Evolutionary conservation across 2,329 filamentous ascomycete genomes (phyloP).

Genomic region (Conoideocrella luteorostrata): DNA sequence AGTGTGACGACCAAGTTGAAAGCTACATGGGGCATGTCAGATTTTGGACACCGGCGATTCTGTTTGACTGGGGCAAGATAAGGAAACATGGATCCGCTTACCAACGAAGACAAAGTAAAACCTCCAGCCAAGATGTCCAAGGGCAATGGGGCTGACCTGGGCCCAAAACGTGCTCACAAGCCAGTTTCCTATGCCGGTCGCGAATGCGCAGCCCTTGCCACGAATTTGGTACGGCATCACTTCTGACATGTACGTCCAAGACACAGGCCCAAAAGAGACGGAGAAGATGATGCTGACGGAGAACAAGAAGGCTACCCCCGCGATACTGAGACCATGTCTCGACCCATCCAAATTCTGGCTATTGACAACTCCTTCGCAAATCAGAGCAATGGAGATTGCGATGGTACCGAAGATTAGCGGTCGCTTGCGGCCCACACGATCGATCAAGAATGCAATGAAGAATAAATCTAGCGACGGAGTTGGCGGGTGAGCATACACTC

Average conservation of each 20-base stretch:
- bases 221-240: conserved; percentile 59
- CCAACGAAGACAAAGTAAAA: conserved; percentile 32
- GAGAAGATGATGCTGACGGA: conserved; percentile 46
- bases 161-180: conserved; percentile 41
- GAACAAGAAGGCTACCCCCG: conserved; percentile 56
- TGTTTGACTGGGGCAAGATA: too few relatives aligned
- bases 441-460: conserved; percentile 53
- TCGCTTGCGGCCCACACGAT: conserved; percentile 54
- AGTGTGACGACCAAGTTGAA: conserved; percentile 28
- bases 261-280: conserved; percentile 44
- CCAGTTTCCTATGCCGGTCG: conserved; percentile 20
- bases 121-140: conserved; percentile 28
- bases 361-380: conserved; percentile 51
- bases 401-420: conserved; percentile 60
- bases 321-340: conserved; percentile 41
- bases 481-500: too few relatives aligned
- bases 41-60: too few relatives aligned
- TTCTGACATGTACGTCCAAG: conserved; percentile 56
- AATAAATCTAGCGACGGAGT: too few relatives aligned
- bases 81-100: too few relatives aligned
- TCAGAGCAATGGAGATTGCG: conserved; percentile 49
- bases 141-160: conserved; percentile 49
- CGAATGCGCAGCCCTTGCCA: conserved; percentile 18
- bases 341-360: conserved; percentile 36
- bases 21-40: conserved; percentile 14